These are phyloP conservation scores for Corchorus capsularis DNA, from an alignment of 345 rosid species.

Conservation along the genomic window DNA sequence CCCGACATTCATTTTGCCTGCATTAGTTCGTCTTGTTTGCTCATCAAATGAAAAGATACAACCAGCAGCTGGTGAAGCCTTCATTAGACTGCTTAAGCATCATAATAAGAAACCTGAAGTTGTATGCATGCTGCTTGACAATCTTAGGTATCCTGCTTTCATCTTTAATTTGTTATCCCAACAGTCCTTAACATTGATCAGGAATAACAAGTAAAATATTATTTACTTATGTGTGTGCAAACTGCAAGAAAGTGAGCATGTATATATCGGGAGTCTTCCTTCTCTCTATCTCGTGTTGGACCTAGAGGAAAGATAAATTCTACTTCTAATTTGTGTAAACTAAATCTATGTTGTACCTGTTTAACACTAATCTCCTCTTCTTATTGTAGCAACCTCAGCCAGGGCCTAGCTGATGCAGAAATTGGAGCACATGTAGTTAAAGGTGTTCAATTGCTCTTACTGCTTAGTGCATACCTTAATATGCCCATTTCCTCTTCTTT, in stretches of 20 bases:
- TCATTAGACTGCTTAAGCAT: slow-evolving; percentile 60
- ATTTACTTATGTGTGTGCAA: background rate
- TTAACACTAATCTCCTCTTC: slow-evolving; percentile 9
- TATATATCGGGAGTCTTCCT: background rate
- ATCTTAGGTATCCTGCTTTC: slow-evolving; percentile 62
- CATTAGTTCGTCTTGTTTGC: slow-evolving; percentile 54
- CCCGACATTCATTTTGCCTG: slow-evolving; percentile 66
- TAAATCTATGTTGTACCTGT: background rate
- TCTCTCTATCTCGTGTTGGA: no score
- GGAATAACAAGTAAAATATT: background rate
- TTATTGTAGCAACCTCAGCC: slow-evolving; percentile 51
- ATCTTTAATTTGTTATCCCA: background rate
- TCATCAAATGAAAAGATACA: slow-evolving; percentile 49
- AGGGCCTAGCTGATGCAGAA: slow-evolving; percentile 43
- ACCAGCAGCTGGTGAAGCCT: slow-evolving; percentile 51
- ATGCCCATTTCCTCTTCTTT: background rate
- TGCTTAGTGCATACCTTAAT: slow-evolving; percentile 1
- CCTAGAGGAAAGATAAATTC: background rate
- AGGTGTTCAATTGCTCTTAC: slow-evolving; percentile 39
- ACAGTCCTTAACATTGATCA: background rate
- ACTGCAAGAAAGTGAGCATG: slow-evolving; percentile 7
- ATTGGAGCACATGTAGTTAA: slow-evolving; percentile 28
- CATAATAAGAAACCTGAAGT: slow-evolving; percentile 63
- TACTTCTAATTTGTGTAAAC: background rate
- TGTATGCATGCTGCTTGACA: slow-evolving; percentile 69